Conservation (phyloP, 2,329 filamentous ascomycete species). For the Neofusicoccum ribis region DNA sequence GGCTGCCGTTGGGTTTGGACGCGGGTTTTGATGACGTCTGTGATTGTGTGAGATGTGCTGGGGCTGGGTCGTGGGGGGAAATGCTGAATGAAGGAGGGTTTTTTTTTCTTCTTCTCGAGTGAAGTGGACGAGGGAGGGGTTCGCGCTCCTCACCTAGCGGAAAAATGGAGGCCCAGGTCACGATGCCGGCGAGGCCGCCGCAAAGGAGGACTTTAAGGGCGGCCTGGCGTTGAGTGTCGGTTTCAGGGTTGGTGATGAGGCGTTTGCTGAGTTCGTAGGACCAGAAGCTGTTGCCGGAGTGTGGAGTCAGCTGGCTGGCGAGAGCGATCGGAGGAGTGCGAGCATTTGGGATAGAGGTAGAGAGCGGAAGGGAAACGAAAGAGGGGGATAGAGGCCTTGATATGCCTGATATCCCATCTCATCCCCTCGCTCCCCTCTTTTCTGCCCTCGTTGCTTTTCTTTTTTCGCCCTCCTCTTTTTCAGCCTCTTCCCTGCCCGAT, state of each 20-base stretch:
- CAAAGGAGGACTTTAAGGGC: slow-evolving; percentile 72
- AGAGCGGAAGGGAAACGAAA: too few species aligned
- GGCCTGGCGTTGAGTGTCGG: slow-evolving; percentile 48
- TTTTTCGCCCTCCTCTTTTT: not conserved
- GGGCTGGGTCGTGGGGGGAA: not conserved
- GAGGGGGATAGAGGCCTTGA: too few species aligned
- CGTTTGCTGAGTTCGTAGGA: slow-evolving; percentile 77
- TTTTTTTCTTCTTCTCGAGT: not conserved
- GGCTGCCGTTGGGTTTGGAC: slow-evolving; percentile 68
- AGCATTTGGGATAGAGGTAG: too few species aligned
- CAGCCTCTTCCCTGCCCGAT: not conserved
- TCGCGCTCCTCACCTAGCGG: slow-evolving; percentile 55
- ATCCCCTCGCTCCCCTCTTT: not conserved
- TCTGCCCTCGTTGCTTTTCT: not conserved
- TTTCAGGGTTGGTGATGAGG: slow-evolving; percentile 36
- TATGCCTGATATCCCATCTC: too few species aligned
- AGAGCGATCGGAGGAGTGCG: not conserved
- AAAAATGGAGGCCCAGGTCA: slow-evolving; percentile 88
- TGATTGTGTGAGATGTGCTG: not conserved
- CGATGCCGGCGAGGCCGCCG: slow-evolving; percentile 82
- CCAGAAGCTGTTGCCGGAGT: slow-evolving; percentile 64
- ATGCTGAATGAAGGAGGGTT: too few species aligned
- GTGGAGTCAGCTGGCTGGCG: too few species aligned
- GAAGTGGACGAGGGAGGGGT: not conserved
- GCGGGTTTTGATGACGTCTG: slow-evolving; percentile 85